Percentiles rank a stretch among this genome's conserved stretches.
phyloP scores from a whole-genome alignment of 140 eudicot species.

The Erigeron philadelphicus region DNA sequence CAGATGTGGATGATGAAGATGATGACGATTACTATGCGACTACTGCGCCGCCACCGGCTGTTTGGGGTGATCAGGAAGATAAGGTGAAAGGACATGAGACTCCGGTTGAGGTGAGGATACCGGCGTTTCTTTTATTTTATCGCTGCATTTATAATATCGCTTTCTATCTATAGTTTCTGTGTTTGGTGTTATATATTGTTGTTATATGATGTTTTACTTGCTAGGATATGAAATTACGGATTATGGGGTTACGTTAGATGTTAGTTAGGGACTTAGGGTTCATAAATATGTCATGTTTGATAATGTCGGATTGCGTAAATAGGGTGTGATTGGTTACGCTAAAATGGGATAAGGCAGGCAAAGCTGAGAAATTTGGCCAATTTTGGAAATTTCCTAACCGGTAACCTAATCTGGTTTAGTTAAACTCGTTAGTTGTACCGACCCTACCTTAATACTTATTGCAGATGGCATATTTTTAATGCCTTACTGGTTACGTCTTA shows the following conservation, averaged over 20 bases:
- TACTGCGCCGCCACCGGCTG: constrained; percentile 57
- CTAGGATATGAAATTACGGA: not conserved
- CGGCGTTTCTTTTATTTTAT: not conserved
- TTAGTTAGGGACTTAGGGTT: not conserved
- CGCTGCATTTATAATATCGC: not conserved
- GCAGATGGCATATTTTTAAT: too few relatives aligned
- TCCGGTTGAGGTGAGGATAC: constrained; percentile 48
- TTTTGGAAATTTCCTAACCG: too few relatives aligned
- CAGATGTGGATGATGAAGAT: constrained; percentile 95
- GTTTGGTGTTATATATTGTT: not conserved
- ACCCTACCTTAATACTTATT: too few relatives aligned
- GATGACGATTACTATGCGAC: constrained; percentile 84
- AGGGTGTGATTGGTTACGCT: too few relatives aligned
- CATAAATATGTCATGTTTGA: constrained; percentile 1
- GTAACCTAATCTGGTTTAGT: too few relatives aligned
- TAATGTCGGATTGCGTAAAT: not conserved
- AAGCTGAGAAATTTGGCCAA: too few relatives aligned
- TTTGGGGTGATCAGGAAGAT: constrained; percentile 55
- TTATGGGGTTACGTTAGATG: constrained; percentile 1
- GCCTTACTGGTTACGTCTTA: too few relatives aligned
- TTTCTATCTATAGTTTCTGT: not conserved
- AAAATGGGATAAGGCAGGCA: too few relatives aligned
- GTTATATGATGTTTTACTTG: not conserved
- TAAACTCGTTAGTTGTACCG: too few relatives aligned
- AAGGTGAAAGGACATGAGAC: constrained; percentile 42